phyloP scores from a whole-genome alignment of 139 green algal species.

The Closterium sp. region DNA sequence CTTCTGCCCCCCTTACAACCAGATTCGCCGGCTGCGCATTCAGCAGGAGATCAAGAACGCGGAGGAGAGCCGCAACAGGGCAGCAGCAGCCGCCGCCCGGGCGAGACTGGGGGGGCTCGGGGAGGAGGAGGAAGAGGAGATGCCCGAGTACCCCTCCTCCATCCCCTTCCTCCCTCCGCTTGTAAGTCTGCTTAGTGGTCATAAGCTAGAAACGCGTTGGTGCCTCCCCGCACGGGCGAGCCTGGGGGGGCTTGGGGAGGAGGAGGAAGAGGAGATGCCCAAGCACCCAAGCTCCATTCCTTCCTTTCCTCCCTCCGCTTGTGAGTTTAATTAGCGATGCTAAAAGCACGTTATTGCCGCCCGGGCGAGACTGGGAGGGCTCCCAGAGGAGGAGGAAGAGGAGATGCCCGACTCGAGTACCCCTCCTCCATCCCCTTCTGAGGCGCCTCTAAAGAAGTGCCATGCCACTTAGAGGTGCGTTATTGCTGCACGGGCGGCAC shows the following conservation, averaged over 20 bases:
- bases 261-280: constrained; percentile 40
- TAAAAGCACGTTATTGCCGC: too few relatives aligned
- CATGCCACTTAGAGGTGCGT: constrained; percentile 48
- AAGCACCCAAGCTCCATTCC: constrained; percentile 58
- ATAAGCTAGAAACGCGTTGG: too few relatives aligned
- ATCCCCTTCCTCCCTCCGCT: constrained; percentile 81
- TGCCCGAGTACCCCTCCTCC: constrained; percentile 43
- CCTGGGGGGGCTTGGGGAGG: neutral
- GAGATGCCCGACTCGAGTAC: constrained; percentile 43
- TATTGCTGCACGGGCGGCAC: too few relatives aligned
- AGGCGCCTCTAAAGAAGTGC: too few relatives aligned
- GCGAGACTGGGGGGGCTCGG: neutral
- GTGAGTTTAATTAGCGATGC: too few relatives aligned
- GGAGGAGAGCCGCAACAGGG: constrained; percentile 11
- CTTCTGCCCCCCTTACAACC: neutral
- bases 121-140: constrained; percentile 39
- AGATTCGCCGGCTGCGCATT: constrained; percentile 86
- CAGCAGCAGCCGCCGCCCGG: neutral
- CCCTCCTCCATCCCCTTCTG: constrained; percentile 67
- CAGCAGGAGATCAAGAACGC: constrained; percentile 84
- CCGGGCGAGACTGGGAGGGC: neutral
- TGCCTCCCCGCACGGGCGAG: too few relatives aligned
- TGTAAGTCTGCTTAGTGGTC: constrained; percentile 21
- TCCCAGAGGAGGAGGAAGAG: constrained; percentile 22
- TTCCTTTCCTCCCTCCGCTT: constrained; percentile 81